Percentiles rank a stretch among this genome's conserved stretches.
phyloP scores from a whole-genome alignment of 1,139 yeast genomes.

The Candida sojae region DNA sequence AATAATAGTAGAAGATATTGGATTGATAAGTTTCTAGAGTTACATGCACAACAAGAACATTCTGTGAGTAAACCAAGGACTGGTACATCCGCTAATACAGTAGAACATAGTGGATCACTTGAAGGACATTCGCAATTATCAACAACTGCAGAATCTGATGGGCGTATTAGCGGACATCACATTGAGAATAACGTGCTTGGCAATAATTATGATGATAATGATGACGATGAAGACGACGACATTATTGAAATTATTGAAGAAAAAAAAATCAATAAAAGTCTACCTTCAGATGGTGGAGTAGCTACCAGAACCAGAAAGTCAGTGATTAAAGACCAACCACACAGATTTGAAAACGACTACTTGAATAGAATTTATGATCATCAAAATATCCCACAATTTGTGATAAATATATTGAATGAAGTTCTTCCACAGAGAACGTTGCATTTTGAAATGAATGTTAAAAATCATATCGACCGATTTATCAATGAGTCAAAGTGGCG shows the following conservation, averaged over 20 bases:
- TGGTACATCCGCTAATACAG: no score
- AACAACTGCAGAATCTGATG: no score
- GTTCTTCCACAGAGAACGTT: slow-evolving; percentile 1
- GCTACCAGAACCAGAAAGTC: not conserved
- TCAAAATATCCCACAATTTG: not conserved
- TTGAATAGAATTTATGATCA: not conserved
- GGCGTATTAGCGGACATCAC: not conserved
- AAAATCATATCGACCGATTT: not conserved
- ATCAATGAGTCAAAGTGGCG: not conserved
- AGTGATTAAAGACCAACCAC: not conserved
- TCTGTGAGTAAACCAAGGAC: not conserved
- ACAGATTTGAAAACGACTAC: slow-evolving; percentile 1
- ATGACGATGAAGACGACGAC: slow-evolving; percentile 25
- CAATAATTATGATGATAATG: not conserved
- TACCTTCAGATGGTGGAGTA: not conserved
- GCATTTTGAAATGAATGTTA: not conserved
- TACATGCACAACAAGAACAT: slow-evolving; percentile 20
- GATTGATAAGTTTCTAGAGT: slow-evolving; percentile 25
- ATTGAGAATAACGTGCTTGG: not conserved
- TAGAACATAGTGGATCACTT: no score
- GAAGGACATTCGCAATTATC: no score
- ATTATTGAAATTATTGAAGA: slow-evolving; percentile 18
- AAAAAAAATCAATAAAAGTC: not conserved
- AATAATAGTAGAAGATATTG: slow-evolving; percentile 32
- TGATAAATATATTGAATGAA: not conserved